Base-by-base conservation (phyloP, 495 filamentous ascomycete genomes). In the Aspergillus affinis region DNA sequence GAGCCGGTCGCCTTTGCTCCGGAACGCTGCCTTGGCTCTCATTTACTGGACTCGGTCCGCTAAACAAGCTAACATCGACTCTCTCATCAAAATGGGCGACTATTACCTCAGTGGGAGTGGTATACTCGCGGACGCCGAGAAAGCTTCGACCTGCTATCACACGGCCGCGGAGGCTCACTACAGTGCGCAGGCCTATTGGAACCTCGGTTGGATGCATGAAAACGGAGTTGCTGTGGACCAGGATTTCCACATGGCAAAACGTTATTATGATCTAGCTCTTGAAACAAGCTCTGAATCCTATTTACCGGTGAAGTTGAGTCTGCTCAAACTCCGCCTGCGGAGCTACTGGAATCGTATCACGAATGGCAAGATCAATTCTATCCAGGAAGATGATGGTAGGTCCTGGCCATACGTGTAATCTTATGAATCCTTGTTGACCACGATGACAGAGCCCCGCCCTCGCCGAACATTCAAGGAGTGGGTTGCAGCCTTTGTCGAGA, bases 181-280 rank as follows among this genome's bases (percentile, higher is more conserved):
- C 66, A 94, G 90, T 68, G 93, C 93, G 26, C 94, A 98, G 76
- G 95, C 95, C 13, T 86, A 96, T 57, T 99, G 91, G 84, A 97
- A 99, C 64, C 79, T 99, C 13, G 94, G 94, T 15, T 99, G 94
- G 94, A 98, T 99, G 91, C 92, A 99, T 72, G 94, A 99, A 74
- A 97, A 98, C 68, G 94, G 94, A 3, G 80, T 98, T 49, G 92
- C 93, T 12, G 86, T 97, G 3, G 86, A 89, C 41, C 94, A 99
- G 68, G 94, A 99, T 70, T 99, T 94, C 71, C 94, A 98, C 69
- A 87, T 99, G 44, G 94, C 95, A 4, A 99, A 99, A 75, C 79
- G 94, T 23, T 95, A 90, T 73, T 99, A 99, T 68, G 94, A 99
- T 68, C 81, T 91, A 54, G 93, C 94, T 0, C 76, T 96, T 18